Percentiles rank a stretch among this genome's conserved stretches.
phyloP scores from a whole-genome alignment of 805 yeast genomes.

The Kodamaea neixiangensis region DNA sequence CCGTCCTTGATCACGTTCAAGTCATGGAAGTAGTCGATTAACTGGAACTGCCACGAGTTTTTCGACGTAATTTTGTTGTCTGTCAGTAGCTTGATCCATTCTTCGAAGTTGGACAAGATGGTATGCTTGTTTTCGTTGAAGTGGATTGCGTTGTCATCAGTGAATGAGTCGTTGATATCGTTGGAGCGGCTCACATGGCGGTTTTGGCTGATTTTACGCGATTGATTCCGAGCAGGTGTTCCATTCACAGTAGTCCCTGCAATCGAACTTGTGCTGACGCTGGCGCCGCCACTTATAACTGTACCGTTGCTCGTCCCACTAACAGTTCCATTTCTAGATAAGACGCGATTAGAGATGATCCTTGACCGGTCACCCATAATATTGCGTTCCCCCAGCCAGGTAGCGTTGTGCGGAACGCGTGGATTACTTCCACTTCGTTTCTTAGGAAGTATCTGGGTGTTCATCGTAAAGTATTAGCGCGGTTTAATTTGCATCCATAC shows the following conservation, averaged over 20 bases:
- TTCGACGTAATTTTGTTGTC: slow-evolving; percentile 70
- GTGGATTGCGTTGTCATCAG: slow-evolving; percentile 39
- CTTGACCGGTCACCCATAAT: slow-evolving; percentile 8
- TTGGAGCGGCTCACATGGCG: slow-evolving; percentile 12
- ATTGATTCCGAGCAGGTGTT: slow-evolving; percentile 1
- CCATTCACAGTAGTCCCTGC: slow-evolving; percentile 8
- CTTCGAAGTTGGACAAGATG: slow-evolving; percentile 47
- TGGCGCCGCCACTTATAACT: background rate
- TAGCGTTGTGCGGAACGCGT: background rate
- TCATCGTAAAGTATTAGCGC: background rate
- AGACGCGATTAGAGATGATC: slow-evolving; percentile 14
- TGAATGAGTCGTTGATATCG: slow-evolving; percentile 16
- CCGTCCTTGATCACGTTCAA: slow-evolving; percentile 73
- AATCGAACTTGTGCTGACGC: slow-evolving; percentile 6
- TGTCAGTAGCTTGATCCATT: slow-evolving; percentile 50
- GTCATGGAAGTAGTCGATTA: slow-evolving; percentile 90
- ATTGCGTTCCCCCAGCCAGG: slow-evolving; percentile 3
- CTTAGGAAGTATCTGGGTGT: slow-evolving; percentile 14
- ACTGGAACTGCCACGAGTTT: slow-evolving; percentile 88
- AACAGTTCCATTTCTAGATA: slow-evolving; percentile 9
- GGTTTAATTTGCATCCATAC: background rate
- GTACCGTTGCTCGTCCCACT: background rate
- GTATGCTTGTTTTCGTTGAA: slow-evolving; percentile 45
- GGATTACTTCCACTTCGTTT: slow-evolving; percentile 11
- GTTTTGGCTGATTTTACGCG: slow-evolving; percentile 5